phyloP scores from a whole-genome alignment of 2,329 filamentous ascomycete genomes.

The Leptographium wingfieldii region DNA sequence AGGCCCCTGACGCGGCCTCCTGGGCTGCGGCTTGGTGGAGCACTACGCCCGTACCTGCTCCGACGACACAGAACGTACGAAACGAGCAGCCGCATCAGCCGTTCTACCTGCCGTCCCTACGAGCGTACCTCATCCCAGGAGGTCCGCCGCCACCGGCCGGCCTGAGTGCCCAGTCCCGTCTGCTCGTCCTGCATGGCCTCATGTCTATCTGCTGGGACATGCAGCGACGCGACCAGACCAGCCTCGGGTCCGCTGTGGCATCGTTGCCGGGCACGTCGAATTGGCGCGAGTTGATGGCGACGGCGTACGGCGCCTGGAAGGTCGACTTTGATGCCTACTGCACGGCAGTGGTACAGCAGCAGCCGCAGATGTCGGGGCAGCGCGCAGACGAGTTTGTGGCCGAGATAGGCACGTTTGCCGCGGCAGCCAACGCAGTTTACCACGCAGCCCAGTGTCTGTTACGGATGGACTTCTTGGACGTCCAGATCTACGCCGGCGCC shows the following conservation, averaged over 20 bases:
- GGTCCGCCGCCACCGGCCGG: background rate
- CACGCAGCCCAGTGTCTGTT: conserved; percentile 8
- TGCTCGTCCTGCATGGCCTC: conserved; percentile 11
- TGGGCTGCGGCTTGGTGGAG: conserved; percentile 5
- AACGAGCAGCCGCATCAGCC: background rate
- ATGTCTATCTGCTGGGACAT: conserved; percentile 12
- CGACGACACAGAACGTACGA: background rate
- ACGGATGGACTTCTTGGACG: conserved; percentile 9
- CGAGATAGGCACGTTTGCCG: conserved; percentile 4
- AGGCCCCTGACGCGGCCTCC: conserved; percentile 1
- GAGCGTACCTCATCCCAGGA: background rate
- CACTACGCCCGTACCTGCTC: background rate
- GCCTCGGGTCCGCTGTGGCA: conserved; percentile 1
- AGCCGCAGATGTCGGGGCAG: too few relatives aligned
- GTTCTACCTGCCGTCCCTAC: conserved; percentile 1
- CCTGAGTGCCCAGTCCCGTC: conserved; percentile 1
- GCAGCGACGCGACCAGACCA: conserved; percentile 12
- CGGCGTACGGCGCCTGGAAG: conserved; percentile 8
- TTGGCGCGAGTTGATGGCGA: conserved; percentile 5
- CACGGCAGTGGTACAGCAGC: background rate
- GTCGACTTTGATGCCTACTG: conserved; percentile 9
- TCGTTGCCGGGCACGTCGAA: background rate
- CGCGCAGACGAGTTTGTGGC: background rate
- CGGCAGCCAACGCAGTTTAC: conserved; percentile 8
- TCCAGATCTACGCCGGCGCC: conserved; percentile 13